phyloP scores from a whole-genome alignment of 306 rosid species.

The Dryas drummondii region DNA sequence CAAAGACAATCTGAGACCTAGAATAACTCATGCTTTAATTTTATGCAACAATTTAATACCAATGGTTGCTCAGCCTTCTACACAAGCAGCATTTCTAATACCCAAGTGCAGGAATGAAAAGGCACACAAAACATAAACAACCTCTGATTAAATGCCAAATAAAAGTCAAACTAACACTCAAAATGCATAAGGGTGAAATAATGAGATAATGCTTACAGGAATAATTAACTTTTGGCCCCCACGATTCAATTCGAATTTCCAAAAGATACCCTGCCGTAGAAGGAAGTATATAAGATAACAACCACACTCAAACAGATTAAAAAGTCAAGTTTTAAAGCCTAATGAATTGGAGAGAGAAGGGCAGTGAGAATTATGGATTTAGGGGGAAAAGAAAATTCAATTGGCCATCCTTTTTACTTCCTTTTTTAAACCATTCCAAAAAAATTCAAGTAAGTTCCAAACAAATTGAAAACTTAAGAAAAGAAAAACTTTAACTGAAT shows the following conservation, averaged over 20 bases:
- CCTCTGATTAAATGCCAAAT: constrained; percentile 4
- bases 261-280: constrained; percentile 73
- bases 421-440: not conserved
- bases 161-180: constrained; percentile 18
- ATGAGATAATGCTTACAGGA: constrained; percentile 61
- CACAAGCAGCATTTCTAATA: not conserved
- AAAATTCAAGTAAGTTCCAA: not conserved
- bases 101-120: not conserved
- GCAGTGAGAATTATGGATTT: too few species aligned
- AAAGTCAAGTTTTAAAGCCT: not conserved
- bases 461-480: not conserved
- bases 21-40: not conserved
- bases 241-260: constrained; percentile 86
- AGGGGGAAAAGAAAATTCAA: not conserved
- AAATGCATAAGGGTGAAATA: constrained; percentile 15
- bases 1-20: not conserved
- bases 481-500: not conserved
- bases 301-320: not conserved
- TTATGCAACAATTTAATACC: not conserved
- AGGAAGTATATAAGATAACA: constrained; percentile 20
- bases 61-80: not conserved
- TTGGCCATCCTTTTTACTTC: not conserved
- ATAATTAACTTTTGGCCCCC: constrained; percentile 86
- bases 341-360: too few species aligned
- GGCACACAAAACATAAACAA: not conserved